Conservation (phyloP, 1,284 basidiomycete species). For the Malassezia slooffiae region DNA sequence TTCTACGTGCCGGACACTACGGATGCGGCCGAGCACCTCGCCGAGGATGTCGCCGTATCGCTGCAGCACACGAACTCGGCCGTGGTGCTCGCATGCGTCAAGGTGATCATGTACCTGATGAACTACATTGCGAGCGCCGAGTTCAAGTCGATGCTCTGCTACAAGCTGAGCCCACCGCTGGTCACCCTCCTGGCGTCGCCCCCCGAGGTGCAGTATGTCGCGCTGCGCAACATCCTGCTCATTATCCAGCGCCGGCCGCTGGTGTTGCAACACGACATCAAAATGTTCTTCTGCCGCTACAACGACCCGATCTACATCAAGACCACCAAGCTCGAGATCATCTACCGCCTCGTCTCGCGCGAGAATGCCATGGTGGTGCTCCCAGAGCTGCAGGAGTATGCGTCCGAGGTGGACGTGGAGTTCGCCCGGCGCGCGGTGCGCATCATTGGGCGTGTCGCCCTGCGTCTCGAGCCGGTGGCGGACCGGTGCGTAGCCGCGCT, state of each 20-base stretch:
- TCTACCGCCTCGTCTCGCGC: slow-evolving; percentile 84
- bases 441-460: slow-evolving; percentile 87
- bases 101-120: slow-evolving; percentile 90
- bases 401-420: slow-evolving; percentile 93
- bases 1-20: slow-evolving; percentile 81
- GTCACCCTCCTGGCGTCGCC: slow-evolving; percentile 65
- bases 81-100: slow-evolving; percentile 84
- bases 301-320: slow-evolving; percentile 99
- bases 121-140: slow-evolving; percentile 91
- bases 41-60: slow-evolving; percentile 81
- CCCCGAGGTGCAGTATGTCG: slow-evolving; percentile 96
- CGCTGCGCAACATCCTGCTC: slow-evolving; percentile 86
- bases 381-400: slow-evolving; percentile 93
- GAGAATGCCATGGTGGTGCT: slow-evolving; percentile 84
- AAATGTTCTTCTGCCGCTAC: slow-evolving; percentile 99
- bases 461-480: slow-evolving; percentile 84
- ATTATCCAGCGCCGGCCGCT: slow-evolving; percentile 87
- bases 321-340: slow-evolving; percentile 94
- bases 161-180: slow-evolving; percentile 85
- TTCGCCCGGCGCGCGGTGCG: slow-evolving; percentile 95
- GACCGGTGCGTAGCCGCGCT: slow-evolving; percentile 81
- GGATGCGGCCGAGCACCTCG: slow-evolving; percentile 81
- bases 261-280: slow-evolving; percentile 90
- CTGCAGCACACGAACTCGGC: slow-evolving; percentile 90
- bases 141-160: slow-evolving; percentile 76